Evolutionary conservation across 768 basidiomycete genomes (phyloP), one percentile per base, ranked within the genome.

Genomic region (Pulveroboletus sp.): DNA sequence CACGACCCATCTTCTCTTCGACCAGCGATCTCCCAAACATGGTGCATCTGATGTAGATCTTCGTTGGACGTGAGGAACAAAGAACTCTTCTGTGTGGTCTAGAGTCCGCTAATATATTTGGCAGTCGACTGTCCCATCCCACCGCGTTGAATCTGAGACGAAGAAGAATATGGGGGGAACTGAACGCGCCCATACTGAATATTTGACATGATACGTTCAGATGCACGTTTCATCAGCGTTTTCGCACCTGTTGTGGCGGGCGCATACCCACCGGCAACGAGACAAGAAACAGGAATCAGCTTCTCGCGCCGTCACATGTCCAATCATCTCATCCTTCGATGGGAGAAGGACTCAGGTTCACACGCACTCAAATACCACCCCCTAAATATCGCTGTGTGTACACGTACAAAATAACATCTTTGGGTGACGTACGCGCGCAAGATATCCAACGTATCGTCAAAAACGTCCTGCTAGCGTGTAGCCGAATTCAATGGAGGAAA

Each of bases 351-450:
- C 27, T 9, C 39, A 16, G 16, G 16, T 3, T 40, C 43, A 23
- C 40, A 19, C 29, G 7, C 8, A 19, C 19, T 33, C 40, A 8
- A 3, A 35, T 38, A 46, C 10, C 13, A 31, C 14, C 34, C 16
- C 32, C 31, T 17, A 27, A 35, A 24, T 16, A 29, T 47, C 29
- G 25, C 14, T 25, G 13, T 32, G 32, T 14, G 27, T 45, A 53
- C 45, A 61, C 43, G 51, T 51, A 55, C 45, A 47, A 43, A 39
- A 24, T 42, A 36, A 10, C 7, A n/a, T n/a, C n/a, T n/a, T n/a
- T n/a, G n/a, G n/a, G n/a, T n/a, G n/a, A n/a, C n/a, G n/a, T n/a
- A n/a, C n/a, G n/a, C n/a, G n/a, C n/a, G n/a, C n/a, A n/a, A n/a
- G n/a, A n/a, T n/a, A 52, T 35, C 9, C 19, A 32, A 14, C 16